Evolutionary conservation across 768 basidiomycete genomes (phyloP).

Genomic region (Podaxis sp.): DNA sequence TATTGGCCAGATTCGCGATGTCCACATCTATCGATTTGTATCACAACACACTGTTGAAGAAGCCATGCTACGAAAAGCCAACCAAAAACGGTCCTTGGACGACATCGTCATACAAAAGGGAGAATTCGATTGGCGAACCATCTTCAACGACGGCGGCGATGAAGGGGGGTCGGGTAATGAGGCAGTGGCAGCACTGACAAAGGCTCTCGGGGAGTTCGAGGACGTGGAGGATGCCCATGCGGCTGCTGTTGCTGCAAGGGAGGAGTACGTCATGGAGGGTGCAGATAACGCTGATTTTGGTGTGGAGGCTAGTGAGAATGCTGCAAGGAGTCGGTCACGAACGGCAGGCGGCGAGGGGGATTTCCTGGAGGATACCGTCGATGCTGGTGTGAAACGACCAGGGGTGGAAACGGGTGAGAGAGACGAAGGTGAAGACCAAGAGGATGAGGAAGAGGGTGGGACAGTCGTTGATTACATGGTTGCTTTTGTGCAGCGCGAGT

Average conservation of each 20-base stretch:
- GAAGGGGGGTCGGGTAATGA: neutral
- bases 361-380: constrained; percentile 1
- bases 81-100: constrained; percentile 92
- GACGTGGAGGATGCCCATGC: constrained; percentile 87
- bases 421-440: constrained; percentile 37
- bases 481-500: constrained; percentile 55
- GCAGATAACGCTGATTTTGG: constrained; percentile 82
- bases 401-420: constrained; percentile 23
- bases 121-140: constrained; percentile 90
- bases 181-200: constrained; percentile 53
- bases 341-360: neutral
- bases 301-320: constrained; percentile 22
- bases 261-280: constrained; percentile 69
- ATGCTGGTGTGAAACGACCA: constrained; percentile 27
- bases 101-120: constrained; percentile 91
- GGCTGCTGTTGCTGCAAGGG: constrained; percentile 71
- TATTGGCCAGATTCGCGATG: constrained; percentile 96
- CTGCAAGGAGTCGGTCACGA: constrained; percentile 3
- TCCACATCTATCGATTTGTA: constrained; percentile 95
- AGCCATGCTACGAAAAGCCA: constrained; percentile 95
- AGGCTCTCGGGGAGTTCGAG: constrained; percentile 81
- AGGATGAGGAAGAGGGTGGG: constrained; percentile 58
- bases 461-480: constrained; percentile 87
- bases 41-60: constrained; percentile 92
- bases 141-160: constrained; percentile 56